Base-by-base conservation (phyloP, 116 monocot species). In the Thalassia testudinum region DNA sequence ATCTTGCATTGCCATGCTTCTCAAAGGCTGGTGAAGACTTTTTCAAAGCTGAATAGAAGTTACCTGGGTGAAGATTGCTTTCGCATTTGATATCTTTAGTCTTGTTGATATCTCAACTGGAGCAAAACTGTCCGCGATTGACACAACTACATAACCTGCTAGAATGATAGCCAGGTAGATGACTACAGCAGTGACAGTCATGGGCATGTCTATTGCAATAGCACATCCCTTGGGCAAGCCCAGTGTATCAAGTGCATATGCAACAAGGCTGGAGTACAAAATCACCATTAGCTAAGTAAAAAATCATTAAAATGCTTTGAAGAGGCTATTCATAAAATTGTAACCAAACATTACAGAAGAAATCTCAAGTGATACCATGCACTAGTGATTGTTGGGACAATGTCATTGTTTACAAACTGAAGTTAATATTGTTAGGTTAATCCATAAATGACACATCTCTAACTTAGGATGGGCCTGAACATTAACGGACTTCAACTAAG, bases 81-180 rank as follows among this genome's bases (percentile, higher is more conserved):
- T 85, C 52, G 95, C 74, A 52, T 79, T 72, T 69, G 95, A 81
- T 62, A 97, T 77, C 62, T 60, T 76, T 12, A 97, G 76, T 50
- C 95, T 81, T 12, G 79, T 82, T 54, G 85, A 70, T 72, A 97
- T 97, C 75, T 88, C 95, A 54, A 61, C 19, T n/a, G 95, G 70
- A 68, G 82, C 89, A 82, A 97, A 97, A 62, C 95, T 97, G 65
- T 97, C 95, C 24, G 95, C 95, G 62, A 97, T 85, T 1, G 95
- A 87, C 10, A 97, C 89, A 67, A 97, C 95, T 16, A 97, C 82
- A 66, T 79, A 82, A 22, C 95, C 95, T 54, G 85, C 88, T 55
- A 85, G 64, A 27, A 89, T 74, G 68, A 85, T 81, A 26, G 95
- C 88, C 48, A 97, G 85, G 72, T 97, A 97, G 47, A 85, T 75